Evolutionary conservation across 2,329 filamentous ascomycete species (phyloP), one percentile per base, ranked within the genome.

Genomic region (Fusarium sp.): DNA sequence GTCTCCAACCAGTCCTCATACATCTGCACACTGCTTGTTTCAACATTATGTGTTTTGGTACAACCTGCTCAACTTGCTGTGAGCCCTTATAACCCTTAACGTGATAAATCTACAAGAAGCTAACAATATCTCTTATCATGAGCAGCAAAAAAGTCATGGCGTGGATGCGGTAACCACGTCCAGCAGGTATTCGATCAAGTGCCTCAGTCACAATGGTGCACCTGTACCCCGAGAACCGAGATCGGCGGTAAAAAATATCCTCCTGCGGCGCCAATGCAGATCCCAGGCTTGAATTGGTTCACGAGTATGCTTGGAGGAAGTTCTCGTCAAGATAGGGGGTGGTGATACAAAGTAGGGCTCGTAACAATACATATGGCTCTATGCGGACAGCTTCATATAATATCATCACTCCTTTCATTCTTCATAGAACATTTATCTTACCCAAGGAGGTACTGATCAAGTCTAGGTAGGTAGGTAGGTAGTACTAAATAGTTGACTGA

Each of bases 101-200:
- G 5, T 16, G 9, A 7, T 25, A 16, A 23, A 23, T 11, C 42
- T 14, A 12, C 9, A 21, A 47, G 32, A 61, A 12, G 43, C 30
- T 54, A 27, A 58, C 25, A 47, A 34, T 32, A n/a, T 27, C 16
- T 21, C 18, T 9, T 37, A 28, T 34, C 20, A 16, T 14, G 10
- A 47, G 27, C 18, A 86, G 84, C 81, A 28, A 85, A 84, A 75
- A 80, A 82, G 70, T 75, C 83, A 27, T 86, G 84, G 84, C 81
- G 83, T 64, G 84, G 84, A 65, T 86, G 84, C 77, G 84, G 84
- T 51, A 78, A 67, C 58, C 84, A 86, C 71, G 80, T 86, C 61
- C 78, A 82, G 11, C 74, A 78, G 16, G 84, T 83, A n/a, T 79
- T 86, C 46, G 69, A 77, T 32, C 78, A 80, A 59, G 77, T 85